A percentile compares a stretch with the other conserved stretches of the same genome.
Conservation (phyloP, 2,329 filamentous ascomycete genomes). For the Fusarium agapanthi region DNA sequence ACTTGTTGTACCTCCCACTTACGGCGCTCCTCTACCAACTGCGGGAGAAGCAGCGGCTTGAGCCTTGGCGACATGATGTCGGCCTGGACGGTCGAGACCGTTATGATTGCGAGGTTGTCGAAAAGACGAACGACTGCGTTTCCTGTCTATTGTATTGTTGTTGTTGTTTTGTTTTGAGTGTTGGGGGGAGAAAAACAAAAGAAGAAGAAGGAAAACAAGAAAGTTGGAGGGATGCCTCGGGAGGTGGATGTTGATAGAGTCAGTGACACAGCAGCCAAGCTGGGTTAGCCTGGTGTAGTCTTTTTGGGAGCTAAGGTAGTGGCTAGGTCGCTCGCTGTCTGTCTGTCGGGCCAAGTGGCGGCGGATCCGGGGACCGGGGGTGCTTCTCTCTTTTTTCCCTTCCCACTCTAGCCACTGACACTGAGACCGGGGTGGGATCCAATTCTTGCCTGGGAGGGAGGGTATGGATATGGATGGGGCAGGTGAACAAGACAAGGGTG, state of each 20-base stretch:
- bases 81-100: constrained; percentile 38
- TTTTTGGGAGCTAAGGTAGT: neutral
- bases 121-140: constrained; percentile 26
- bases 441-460: neutral
- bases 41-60: constrained; percentile 63
- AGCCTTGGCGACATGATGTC: constrained; percentile 58
- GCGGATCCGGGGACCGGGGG: constrained; percentile 36
- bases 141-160: neutral
- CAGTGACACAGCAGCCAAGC: constrained; percentile 31
- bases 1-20: constrained; percentile 50
- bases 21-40: constrained; percentile 61
- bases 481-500: constrained; percentile 11
- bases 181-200: constrained; percentile 13
- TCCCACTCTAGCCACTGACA: neutral
- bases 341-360: constrained; percentile 31
- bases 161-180: constrained; percentile 8
- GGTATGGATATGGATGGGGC: constrained; percentile 11
- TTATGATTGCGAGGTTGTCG: constrained; percentile 21
- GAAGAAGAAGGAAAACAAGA: constrained; percentile 22
- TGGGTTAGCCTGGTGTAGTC: constrained; percentile 14
- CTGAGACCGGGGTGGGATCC: constrained; percentile 24
- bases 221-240: constrained; percentile 37
- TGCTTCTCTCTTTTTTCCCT: neutral
- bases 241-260: constrained; percentile 32
- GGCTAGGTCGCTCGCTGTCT: constrained; percentile 1